A percentile compares a stretch with the other conserved stretches of the same genome.
Evolutionary conservation across 2,329 filamentous ascomycete genomes (phyloP).

Genomic region (Colletotrichum spinosum): DNA sequence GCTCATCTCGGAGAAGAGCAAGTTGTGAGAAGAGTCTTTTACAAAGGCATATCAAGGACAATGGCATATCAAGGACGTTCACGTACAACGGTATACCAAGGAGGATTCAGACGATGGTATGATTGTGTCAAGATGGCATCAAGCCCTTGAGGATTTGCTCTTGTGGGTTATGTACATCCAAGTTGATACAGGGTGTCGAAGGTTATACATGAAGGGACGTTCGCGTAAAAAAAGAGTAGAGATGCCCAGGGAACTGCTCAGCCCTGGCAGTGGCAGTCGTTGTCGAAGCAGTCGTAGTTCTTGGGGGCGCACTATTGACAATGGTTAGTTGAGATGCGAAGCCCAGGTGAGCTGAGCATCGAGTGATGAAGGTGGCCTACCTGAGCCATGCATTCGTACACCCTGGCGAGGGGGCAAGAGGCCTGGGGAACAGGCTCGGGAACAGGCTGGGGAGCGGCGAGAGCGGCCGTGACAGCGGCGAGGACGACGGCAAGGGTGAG

Average conservation of each 20-base stretch:
- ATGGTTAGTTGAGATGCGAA: not conserved
- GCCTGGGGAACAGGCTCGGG: slow-evolving; percentile 17
- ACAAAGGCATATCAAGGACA: too few species aligned
- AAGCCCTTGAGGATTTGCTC: too few species aligned
- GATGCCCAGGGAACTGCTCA: too few species aligned
- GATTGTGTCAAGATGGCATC: too few species aligned
- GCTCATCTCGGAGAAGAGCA: slow-evolving; percentile 27
- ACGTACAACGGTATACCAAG: too few species aligned
- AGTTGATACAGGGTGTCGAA: too few species aligned
- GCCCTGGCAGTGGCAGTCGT: slow-evolving; percentile 1
- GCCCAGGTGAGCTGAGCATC: not conserved
- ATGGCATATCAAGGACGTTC: too few species aligned
- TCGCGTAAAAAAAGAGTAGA: too few species aligned
- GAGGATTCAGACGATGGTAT: too few species aligned
- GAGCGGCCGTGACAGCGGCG: slow-evolving; percentile 8
- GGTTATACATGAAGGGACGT: too few species aligned
- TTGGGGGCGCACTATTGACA: slow-evolving; percentile 1
- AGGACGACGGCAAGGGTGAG: slow-evolving; percentile 16
- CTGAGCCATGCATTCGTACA: not conserved
- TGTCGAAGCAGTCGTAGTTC: slow-evolving; percentile 14
- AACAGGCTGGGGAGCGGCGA: slow-evolving; percentile 16
- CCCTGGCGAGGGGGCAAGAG: slow-evolving; percentile 7
- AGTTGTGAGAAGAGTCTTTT: not conserved
- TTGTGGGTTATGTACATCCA: too few species aligned
- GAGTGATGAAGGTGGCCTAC: not conserved